Base-by-base conservation (phyloP, 2,329 filamentous ascomycete species). In the Alternaria tenuissima region DNA sequence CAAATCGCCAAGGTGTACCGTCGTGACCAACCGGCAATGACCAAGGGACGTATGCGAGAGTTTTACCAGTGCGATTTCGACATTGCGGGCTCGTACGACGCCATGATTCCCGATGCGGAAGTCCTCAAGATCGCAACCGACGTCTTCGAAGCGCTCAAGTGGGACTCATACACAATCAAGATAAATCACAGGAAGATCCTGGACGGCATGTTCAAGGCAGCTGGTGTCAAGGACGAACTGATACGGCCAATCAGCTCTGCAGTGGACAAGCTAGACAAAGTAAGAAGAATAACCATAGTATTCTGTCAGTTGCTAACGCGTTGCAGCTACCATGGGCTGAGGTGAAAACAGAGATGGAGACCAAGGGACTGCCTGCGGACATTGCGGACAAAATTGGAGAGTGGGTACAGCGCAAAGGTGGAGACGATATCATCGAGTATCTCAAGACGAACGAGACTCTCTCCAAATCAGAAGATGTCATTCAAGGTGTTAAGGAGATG, bases 11-110 rank as follows among this genome's bases (percentile, higher is more conserved):
- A 97, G 82, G 94, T 97, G 52, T 94, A 93, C 81, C 85, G 91
- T 63, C 83, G 91, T 77, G 91, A 94, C 78, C 90, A 93, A 78
- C 91, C 91, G 24, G 73, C 74, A 8, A 92, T 97, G 82, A 92
- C 90, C 63, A 95, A 96, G 78, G 94, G 94, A 52, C 88, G 94
- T 55, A 95, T 97, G 91, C 88, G 94, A 74, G 94, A 97, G 81
- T 97, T 97, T 80, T 97, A 96, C 82, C 94, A 97, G 80, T 97
- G 94, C 82, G 94, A 98, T 81, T 96, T 97, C 75, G 94, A 97
- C 77, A 94, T 97, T 80, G 94, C 94, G 12, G 73, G 94, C 62
- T 84, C 82, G 42, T 96, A 93, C 81, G 94, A 97, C 76, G 81
- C 92, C 55, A 97, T 97, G 93, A 86, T 97, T 26, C 92, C 94